Percentiles rank a stretch among this genome's conserved stretches.
Conservation (phyloP, 306 rosid species). For the Styphnolobium japonicum region DNA sequence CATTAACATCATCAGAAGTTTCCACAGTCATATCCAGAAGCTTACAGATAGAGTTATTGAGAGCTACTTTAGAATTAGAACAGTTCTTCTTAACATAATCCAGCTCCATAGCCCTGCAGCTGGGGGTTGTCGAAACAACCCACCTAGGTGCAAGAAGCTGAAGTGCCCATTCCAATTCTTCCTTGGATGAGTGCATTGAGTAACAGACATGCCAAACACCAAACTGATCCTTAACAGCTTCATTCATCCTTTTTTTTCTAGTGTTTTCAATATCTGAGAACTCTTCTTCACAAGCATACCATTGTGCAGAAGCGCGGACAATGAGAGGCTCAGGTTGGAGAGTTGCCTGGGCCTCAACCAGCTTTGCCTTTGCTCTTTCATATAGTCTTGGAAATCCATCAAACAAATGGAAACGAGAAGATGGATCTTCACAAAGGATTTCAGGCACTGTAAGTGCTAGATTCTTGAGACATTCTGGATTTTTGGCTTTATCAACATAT, state of each 20-base stretch:
- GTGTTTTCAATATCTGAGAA: conserved; percentile 33
- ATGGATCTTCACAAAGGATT: conserved; percentile 60
- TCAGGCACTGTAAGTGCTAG: conserved; percentile 53
- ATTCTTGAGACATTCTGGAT: conserved; percentile 53
- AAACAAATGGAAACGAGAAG: conserved; percentile 65
- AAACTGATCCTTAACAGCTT: conserved; percentile 68
- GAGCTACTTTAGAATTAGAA: conserved; percentile 37
- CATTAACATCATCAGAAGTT: conserved; percentile 26
- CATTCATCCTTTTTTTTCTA: conserved; percentile 49
- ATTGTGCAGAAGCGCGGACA: conserved; percentile 75
- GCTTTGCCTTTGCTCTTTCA: conserved; percentile 54
- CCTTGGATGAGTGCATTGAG: conserved; percentile 77
- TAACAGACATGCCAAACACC: conserved; percentile 92
- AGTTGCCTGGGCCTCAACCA: conserved; percentile 50
- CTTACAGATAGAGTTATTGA: conserved; percentile 50
- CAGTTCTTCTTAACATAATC: conserved; percentile 63
- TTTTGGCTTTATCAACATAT: conserved; percentile 52
- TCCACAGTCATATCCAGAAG: conserved; percentile 54
- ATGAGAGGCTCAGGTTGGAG: conserved; percentile 62
- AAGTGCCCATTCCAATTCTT: conserved; percentile 83
- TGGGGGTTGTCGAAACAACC: conserved; percentile 88
- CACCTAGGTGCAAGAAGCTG: conserved; percentile 77
- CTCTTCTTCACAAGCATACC: conserved; percentile 69
- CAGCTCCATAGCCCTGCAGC: conserved; percentile 75
- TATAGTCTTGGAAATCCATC: conserved; percentile 65